Evolutionary conservation across 441 rosid genomes (phyloP), one percentile per base, ranked within the genome.

Genomic region (Erodium trifolium): DNA sequence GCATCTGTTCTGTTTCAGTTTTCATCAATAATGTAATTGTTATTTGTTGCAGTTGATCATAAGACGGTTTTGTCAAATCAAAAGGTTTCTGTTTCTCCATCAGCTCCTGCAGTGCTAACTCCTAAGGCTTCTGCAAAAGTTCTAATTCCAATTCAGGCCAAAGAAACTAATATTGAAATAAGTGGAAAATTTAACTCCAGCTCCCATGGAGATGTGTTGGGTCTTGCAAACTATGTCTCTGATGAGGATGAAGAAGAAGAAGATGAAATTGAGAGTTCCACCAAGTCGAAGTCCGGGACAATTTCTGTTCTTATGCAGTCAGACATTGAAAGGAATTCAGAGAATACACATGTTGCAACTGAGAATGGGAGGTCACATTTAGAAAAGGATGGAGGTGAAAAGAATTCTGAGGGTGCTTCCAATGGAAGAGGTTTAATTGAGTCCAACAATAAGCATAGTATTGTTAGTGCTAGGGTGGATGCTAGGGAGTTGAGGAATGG

Each of bases 221-320:
- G 97, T 80, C 99, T 94, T 73, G 97, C 79, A 76, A 89, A 80
- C 80, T 94, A 94, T 85, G 87, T 88, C 70, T 86, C 99, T 70
- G 97, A 91, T 69, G 94, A 92, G 53, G 87, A 78, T 37, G 73
- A 77, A 4, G 88, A 65, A 31, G 76, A 70, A 79, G 45, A 39
- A 1, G 81, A 68, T 76, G 92, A 83, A 84, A 75, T 72, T 64
- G 80, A 80, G 72, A 82, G 79, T 75, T 77, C 84, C 68, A 69
- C 75, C 57, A 19, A 78, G 60, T 72, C 74, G 71, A 77, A 65
- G 73, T 71, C 72, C 39, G 71, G 72, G 76, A 75, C 79, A 60
- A 69, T 73, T 80, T 76, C 53, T 53, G 67, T 68, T 70, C n/a
- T n/a, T 23, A 76, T 41, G 73, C 86, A 63, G 76, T 78, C 83